Conservation (phyloP, 2,329 filamentous ascomycete genomes). For the Sordariomycetes sp. region DNA sequence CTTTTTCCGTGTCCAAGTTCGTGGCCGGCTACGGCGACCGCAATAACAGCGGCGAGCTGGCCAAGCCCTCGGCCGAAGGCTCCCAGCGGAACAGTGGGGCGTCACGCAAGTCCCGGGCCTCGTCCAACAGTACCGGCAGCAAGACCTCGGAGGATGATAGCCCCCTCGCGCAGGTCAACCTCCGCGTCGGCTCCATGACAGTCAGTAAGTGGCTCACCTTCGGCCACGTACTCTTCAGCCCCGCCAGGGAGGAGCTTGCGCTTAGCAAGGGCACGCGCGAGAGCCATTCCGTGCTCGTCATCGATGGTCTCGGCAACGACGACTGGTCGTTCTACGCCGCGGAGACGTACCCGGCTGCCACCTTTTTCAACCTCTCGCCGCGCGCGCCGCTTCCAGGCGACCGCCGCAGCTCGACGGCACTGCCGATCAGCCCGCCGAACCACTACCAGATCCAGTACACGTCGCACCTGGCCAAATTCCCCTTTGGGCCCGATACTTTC, state of each 20-base stretch:
- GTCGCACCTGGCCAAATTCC: constrained; percentile 55
- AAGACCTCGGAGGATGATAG: constrained; percentile 45
- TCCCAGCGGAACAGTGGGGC: not conserved
- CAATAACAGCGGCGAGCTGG: constrained; percentile 10
- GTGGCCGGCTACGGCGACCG: constrained; percentile 10
- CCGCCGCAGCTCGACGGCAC: constrained; percentile 28
- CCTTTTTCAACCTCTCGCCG: constrained; percentile 66
- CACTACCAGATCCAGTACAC: constrained; percentile 65
- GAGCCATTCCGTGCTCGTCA: constrained; percentile 58
- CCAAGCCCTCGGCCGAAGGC: constrained; percentile 19
- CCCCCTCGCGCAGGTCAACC: constrained; percentile 60
- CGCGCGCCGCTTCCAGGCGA: constrained; percentile 38
- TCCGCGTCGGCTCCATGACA: constrained; percentile 71
- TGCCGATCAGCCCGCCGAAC: constrained; percentile 52
- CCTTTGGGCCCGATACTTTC: constrained; percentile 68
- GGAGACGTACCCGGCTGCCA: constrained; percentile 64
- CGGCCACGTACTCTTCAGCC: constrained; percentile 73
- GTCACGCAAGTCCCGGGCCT: constrained; percentile 20
- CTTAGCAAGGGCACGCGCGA: constrained; percentile 26
- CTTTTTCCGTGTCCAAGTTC: constrained; percentile 31
- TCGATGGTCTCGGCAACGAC: constrained; percentile 77
- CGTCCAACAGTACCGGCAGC: constrained; percentile 34
- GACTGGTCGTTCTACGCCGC: constrained; percentile 85
- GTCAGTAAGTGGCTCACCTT: constrained; percentile 84
- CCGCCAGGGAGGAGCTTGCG: constrained; percentile 60